Percentiles rank a stretch among this genome's conserved stretches.
These are phyloP conservation scores for Apiotrichum sp. DNA, from an alignment of 1,284 basidiomycete species.

Conservation along the genomic window DNA sequence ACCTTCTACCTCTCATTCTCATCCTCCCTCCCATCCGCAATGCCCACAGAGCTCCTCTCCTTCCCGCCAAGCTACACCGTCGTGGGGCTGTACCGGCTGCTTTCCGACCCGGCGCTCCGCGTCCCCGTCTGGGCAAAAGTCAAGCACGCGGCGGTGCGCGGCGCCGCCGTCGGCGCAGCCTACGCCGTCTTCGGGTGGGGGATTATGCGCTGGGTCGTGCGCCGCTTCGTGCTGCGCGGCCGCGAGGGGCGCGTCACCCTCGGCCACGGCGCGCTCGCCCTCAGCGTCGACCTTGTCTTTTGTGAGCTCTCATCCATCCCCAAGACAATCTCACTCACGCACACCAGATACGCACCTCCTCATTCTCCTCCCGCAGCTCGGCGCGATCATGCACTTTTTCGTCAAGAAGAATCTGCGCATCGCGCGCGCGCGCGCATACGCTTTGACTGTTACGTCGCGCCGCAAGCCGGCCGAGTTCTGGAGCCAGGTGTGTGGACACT, in stretches of 20 bases:
- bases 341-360: slow-evolving; percentile 65
- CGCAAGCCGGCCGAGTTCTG: slow-evolving; percentile 76
- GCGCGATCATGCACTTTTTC: slow-evolving; percentile 68
- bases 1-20: slow-evolving; percentile 15
- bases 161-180: slow-evolving; percentile 33
- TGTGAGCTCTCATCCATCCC: slow-evolving; percentile 23
- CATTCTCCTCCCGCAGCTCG: slow-evolving; percentile 65
- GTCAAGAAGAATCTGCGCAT: slow-evolving; percentile 69
- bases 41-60: slow-evolving; percentile 45
- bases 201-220: slow-evolving; percentile 40
- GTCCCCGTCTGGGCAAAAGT: slow-evolving; percentile 43
- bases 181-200: slow-evolving; percentile 38
- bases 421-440: slow-evolving; percentile 63
- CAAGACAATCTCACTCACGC: background rate
- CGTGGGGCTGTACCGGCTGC: slow-evolving; percentile 40
- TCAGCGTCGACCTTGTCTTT: slow-evolving; percentile 33
- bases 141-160: slow-evolving; percentile 42
- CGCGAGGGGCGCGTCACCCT: slow-evolving; percentile 21
- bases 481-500: slow-evolving; percentile 42
- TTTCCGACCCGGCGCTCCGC: slow-evolving; percentile 40
- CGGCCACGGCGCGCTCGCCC: slow-evolving; percentile 22
- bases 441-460: slow-evolving; percentile 69
- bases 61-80: slow-evolving; percentile 43
- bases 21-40: slow-evolving; percentile 19
- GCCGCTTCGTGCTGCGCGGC: slow-evolving; percentile 29